Percentiles rank a stretch among this genome's conserved stretches.
Evolutionary conservation across 2,329 filamentous ascomycete species (phyloP).

Genomic region (Cladophialophora exuberans): DNA sequence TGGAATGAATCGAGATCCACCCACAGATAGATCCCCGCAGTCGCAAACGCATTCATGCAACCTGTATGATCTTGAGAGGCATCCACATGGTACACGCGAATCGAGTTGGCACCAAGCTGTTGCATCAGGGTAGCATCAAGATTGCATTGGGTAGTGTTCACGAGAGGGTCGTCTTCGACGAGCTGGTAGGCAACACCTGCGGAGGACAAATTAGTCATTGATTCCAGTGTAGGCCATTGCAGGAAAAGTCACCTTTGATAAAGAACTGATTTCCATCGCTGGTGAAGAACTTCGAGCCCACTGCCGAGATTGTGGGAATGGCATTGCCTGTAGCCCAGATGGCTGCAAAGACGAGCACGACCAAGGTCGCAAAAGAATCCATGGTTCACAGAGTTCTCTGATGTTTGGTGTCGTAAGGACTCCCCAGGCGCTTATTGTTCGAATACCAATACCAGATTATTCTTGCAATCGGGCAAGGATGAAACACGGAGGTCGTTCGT

Average conservation of each 20-base stretch:
- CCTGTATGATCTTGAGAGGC: slow-evolving; percentile 69
- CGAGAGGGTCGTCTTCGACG: slow-evolving; percentile 71
- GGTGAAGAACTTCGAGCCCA: slow-evolving; percentile 84
- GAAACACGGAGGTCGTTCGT: neutral
- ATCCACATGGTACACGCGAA: slow-evolving; percentile 88
- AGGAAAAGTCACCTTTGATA: slow-evolving; percentile 67
- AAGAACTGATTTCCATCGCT: slow-evolving; percentile 80
- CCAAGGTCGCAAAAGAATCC: slow-evolving; percentile 8
- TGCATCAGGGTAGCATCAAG: slow-evolving; percentile 78
- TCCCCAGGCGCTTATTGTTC: too few relatives aligned
- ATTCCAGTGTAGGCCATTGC: neutral
- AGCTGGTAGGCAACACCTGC: slow-evolving; percentile 74
- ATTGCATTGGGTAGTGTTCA: slow-evolving; percentile 74
- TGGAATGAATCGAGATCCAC: slow-evolving; percentile 70
- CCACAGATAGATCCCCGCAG: slow-evolving; percentile 81
- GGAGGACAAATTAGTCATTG: slow-evolving; percentile 6
- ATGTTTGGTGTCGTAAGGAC: neutral
- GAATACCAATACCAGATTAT: slow-evolving; percentile 3
- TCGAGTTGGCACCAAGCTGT: slow-evolving; percentile 77
- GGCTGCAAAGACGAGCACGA: slow-evolving; percentile 22
- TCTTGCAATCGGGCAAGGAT: neutral
- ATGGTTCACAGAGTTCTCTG: slow-evolving; percentile 8
- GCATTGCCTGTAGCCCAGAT: slow-evolving; percentile 43
- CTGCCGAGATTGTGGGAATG: slow-evolving; percentile 60
- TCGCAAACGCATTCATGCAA: slow-evolving; percentile 79